Base-by-base conservation (phyloP, 805 yeast species). In the Yarrowia phangngaensis region DNA sequence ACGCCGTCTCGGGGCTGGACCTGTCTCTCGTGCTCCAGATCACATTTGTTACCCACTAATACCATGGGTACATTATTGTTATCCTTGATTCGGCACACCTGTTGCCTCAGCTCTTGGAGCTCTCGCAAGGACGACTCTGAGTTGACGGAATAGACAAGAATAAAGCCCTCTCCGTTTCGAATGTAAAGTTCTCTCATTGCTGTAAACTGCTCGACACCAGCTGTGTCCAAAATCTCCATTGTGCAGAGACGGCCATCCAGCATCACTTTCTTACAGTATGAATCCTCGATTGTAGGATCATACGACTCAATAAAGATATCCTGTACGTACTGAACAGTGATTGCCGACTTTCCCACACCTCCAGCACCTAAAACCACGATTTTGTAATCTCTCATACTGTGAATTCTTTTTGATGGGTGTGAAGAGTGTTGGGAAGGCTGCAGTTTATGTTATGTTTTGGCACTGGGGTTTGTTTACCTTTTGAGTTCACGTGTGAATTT, bases 231-330 rank as follows among this genome's bases (percentile, higher is more conserved):
- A 48, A 84, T 80, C 66, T 90, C 96, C 57, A 90, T 70, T 55
- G 84, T 85, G 60, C 92, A 85, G 4, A 86, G 80, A 56, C 90
- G 76, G 24, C 88, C 94, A 64, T 90, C 96, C 26, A 90, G 80
- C 59, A 82, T 88, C 51, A 87, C 79, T 56, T 85, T 89, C 61
- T 87, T 89, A 36, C 95, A 72, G 66, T 90, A 92, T 0, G 96
- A 86, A 61, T 90, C 97, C 63, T 90, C 98, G 55, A 90, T 92
- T 7, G 98, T 92, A 7, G 98, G 97, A 61, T 90, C 97, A 67
- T 90, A 90, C 27, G 87, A 76, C 60, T 90, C 97, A 50, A 86
- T 78, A 64, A 86, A 89, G 2, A 84, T 83, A 8, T 92, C 92
- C 63, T 86, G 95, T 3, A 87, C 95, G 61, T 84, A 89, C 62